A percentile compares a stretch with the other conserved stretches of the same genome.
phyloP scores from a whole-genome alignment of 1,139 yeast species.

The Lipomyces yarrowii region DNA sequence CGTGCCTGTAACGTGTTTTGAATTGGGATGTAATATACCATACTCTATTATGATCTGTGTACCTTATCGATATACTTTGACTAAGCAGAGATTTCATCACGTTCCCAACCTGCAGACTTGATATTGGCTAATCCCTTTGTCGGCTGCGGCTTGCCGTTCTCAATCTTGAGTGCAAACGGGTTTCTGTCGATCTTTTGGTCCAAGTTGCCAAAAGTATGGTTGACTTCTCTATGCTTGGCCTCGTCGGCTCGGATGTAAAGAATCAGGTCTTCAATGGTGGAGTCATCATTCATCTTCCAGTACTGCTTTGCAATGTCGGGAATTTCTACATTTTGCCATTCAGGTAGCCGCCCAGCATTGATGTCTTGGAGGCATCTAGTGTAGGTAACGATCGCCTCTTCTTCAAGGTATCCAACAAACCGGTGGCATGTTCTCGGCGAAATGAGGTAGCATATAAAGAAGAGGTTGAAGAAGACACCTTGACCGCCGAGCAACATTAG shows the following conservation, averaged over 20 bases:
- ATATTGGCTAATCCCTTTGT: slow-evolving; percentile 52
- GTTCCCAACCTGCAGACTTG: slow-evolving; percentile 65
- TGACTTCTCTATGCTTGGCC: slow-evolving; percentile 75
- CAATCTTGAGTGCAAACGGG: slow-evolving; percentile 62
- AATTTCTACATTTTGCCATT: slow-evolving; percentile 47
- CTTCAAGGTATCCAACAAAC: slow-evolving; percentile 78
- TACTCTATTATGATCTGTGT: background rate
- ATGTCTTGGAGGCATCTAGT: slow-evolving; percentile 62
- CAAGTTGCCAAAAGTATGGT: slow-evolving; percentile 73
- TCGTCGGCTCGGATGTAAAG: slow-evolving; percentile 65
- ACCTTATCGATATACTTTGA: background rate
- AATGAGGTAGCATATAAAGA: slow-evolving; percentile 62
- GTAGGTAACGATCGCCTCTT: slow-evolving; percentile 76
- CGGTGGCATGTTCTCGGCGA: slow-evolving; percentile 71
- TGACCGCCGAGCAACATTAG: slow-evolving; percentile 64
- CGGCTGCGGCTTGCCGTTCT: slow-evolving; percentile 56
- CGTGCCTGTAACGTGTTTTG: background rate
- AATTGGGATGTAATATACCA: background rate
- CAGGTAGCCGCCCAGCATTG: slow-evolving; percentile 55
- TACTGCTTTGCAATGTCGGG: slow-evolving; percentile 65
- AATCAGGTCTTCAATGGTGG: slow-evolving; percentile 63
- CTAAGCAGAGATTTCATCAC: slow-evolving; percentile 51
- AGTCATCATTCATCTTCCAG: slow-evolving; percentile 58
- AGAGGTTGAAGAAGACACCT: slow-evolving; percentile 69
- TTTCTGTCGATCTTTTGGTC: slow-evolving; percentile 58